Evolutionary conservation across 257 asterid genomes (phyloP).

Genomic region (Nemophila menziesii): DNA sequence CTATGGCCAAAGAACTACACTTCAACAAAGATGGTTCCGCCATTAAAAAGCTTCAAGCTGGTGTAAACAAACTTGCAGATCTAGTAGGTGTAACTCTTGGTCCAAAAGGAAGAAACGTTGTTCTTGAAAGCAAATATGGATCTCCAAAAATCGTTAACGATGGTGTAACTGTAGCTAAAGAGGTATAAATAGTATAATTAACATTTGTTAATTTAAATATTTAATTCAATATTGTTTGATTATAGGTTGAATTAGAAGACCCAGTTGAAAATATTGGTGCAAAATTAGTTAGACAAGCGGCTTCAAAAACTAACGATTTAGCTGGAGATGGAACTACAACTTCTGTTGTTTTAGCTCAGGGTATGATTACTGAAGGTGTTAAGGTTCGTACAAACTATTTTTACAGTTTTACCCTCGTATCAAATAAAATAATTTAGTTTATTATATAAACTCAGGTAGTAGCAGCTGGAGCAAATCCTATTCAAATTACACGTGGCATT

Average conservation of each 20-base stretch:
- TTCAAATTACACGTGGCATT: conserved; percentile 48
- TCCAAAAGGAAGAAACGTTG: conserved; percentile 31
- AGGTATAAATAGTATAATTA: conserved; percentile 9
- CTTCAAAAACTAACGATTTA: conserved; percentile 31
- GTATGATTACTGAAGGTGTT: conserved; percentile 29
- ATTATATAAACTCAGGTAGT: conserved; percentile 26
- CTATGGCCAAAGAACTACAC: conserved; percentile 24
- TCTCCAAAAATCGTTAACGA: conserved; percentile 26
- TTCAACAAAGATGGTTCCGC: conserved; percentile 29
- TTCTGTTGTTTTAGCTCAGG: conserved; percentile 32
- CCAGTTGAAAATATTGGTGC: conserved; percentile 34
- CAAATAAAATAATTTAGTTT: too few relatives aligned
- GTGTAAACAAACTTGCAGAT: conserved; percentile 31
- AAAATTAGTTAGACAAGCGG: conserved; percentile 32
- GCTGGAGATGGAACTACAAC: conserved; percentile 37
- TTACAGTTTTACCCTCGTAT: too few relatives aligned
- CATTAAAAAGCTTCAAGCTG: conserved; percentile 22
- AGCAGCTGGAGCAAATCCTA: conserved; percentile 57
- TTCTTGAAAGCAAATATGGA: conserved; percentile 24
- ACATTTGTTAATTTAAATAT: not conserved
- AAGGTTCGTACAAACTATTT: conserved; percentile 13
- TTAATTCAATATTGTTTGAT: not conserved
- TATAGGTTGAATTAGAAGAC: conserved; percentile 30
- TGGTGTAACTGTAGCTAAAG: conserved; percentile 25
- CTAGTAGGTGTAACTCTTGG: conserved; percentile 29